Evolutionary conservation across 768 basidiomycete species (phyloP).

Genomic region (Hebeloma cylindrosporum): DNA sequence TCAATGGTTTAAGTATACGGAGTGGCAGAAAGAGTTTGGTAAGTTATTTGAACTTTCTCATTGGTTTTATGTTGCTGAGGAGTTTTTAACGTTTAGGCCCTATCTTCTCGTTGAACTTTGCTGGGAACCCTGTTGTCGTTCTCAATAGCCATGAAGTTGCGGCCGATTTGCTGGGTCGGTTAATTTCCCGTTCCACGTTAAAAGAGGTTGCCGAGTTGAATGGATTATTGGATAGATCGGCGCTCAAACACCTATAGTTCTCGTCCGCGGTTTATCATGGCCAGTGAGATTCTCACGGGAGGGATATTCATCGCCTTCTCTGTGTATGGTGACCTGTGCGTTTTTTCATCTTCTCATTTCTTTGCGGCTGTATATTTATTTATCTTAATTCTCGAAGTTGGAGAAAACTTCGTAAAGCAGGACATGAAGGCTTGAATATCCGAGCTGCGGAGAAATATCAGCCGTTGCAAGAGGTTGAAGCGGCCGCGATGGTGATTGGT

Average conservation of each 20-base stretch:
- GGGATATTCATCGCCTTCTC: slow-evolving; percentile 4
- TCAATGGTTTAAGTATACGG: slow-evolving; percentile 3
- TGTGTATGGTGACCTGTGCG: background rate
- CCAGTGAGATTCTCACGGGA: slow-evolving; percentile 3
- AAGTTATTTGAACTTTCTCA: background rate
- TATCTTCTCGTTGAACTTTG: slow-evolving; percentile 1
- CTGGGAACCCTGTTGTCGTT: background rate
- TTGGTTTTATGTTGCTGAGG: background rate
- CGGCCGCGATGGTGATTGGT: background rate
- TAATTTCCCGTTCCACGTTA: background rate
- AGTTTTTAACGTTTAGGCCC: background rate
- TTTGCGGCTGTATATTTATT: no score
- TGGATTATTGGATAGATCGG: background rate
- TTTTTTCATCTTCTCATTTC: background rate
- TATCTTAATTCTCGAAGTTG: background rate
- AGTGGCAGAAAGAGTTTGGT: slow-evolving; percentile 3
- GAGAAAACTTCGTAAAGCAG: background rate
- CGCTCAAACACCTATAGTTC: slow-evolving; percentile 2
- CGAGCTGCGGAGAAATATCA: background rate
- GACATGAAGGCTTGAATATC: background rate
- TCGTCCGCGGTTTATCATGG: slow-evolving; percentile 6
- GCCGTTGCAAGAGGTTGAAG: background rate
- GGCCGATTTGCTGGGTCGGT: background rate
- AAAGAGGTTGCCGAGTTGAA: background rate
- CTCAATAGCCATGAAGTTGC: slow-evolving; percentile 1